Base-by-base conservation (phyloP, 768 basidiomycete genomes). In the Candolleomyces efflorescens region DNA sequence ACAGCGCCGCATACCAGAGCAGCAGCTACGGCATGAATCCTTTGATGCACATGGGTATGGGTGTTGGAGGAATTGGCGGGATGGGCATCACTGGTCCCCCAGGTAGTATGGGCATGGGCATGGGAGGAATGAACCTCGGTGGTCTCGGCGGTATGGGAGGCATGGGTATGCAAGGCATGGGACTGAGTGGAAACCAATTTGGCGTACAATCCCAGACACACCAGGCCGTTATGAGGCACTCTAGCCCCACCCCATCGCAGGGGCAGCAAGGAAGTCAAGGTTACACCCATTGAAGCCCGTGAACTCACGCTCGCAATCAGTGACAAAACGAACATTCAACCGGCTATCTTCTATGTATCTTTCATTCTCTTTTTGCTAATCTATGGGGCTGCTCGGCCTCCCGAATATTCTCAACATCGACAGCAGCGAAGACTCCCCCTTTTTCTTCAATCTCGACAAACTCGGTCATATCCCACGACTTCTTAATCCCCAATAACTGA, bases 181-280 rank as follows among this genome's bases (percentile, higher is more conserved):
- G n/a, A n/a, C n/a, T n/a, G n/a, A n/a, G 27, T 44, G 47, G 54
- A 20, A 46, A 27, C 37, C 53, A 61, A 41, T 23, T 80, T 78
- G 48, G 73, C 76, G 15, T 81, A 85, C 62, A 78, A 82, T 39
- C 87, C 60, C 82, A 88, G n/a, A 90, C 92, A 85, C 89, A 90
- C 54, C 85, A 87, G 66, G 90, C 88, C 62, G 87, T 92, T 56
- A 86, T 92, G 89, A 82, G 90, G 59, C 87, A 92, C 69, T 82
- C 88, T 12, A 89, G 83, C 67, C 87, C 89, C 13, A 80, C 76
- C 13, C 85, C 84, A 11, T 67, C 75, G 53, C 68, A 63, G n/a
- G 64, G 67, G 1, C 63, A 64, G 24, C 68, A 70, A 48, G 67
- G 78, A 60, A 75, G 71, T 22, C 63, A 77, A 79, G 71, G 74